Conservation (phyloP, 495 filamentous ascomycete genomes). For the Aspergillus sclerotioniger region DNA sequence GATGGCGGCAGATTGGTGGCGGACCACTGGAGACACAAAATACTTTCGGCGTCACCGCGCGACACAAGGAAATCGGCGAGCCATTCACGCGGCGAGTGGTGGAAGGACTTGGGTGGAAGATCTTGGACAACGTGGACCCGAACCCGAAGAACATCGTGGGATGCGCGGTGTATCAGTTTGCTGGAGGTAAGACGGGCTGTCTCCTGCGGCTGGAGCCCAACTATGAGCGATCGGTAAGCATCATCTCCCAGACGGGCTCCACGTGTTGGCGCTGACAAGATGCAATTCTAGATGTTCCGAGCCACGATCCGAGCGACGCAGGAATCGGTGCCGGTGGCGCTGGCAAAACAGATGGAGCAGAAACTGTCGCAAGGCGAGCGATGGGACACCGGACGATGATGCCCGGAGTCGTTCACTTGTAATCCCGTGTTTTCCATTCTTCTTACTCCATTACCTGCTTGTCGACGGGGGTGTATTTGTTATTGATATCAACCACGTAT, state of each 20-base stretch:
- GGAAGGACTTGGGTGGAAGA: constrained; percentile 82
- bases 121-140: constrained; percentile 81
- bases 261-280: constrained; percentile 9
- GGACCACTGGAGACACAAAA: constrained; percentile 80
- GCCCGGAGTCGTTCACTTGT: not conserved
- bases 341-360: constrained; percentile 86
- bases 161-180: constrained; percentile 83
- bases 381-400: not conserved
- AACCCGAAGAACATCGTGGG: constrained; percentile 92
- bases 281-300: constrained; percentile 74
- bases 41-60: constrained; percentile 65
- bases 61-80: constrained; percentile 49
- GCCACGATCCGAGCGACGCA: constrained; percentile 94
- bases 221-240: constrained; percentile 74
- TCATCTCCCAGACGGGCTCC: too few relatives aligned
- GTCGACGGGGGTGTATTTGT: not conserved
- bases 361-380: constrained; percentile 56
- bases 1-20: constrained; percentile 97
- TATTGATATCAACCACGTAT: not conserved
- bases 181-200: constrained; percentile 89
- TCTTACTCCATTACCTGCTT: not conserved
- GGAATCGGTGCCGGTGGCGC: constrained; percentile 74
- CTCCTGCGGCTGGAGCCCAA: constrained; percentile 93
- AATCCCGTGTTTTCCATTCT: not conserved
- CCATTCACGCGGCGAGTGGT: constrained; percentile 64